Base-by-base conservation (phyloP, 305 asterid genomes). In the Lippia alba region DNA sequence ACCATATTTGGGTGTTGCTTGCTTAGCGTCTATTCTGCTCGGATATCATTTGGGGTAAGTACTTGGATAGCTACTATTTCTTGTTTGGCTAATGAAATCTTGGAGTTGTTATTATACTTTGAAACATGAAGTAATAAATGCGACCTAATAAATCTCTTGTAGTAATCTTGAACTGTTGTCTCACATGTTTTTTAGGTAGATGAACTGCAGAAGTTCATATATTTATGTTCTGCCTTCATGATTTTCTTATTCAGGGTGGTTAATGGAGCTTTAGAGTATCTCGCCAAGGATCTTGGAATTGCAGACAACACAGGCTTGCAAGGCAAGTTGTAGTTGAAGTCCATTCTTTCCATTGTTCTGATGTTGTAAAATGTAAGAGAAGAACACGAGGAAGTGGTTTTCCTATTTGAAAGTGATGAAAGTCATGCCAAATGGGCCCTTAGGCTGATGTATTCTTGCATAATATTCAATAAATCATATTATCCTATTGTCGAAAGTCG, bases 41-140 rank as follows among this genome's bases (percentile, higher is more conserved):
- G 99, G 99, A 68, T 94, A 94, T 85, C 99, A 94, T 81, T 89
- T 94, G 44, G 98, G 97, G 98, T 93, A 89, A 48, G 80, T 48
- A 64, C 51, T 33, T 44, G 30, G 34, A 11, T 62, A 32, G 33
- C 56, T n/a, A 41, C 8, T 16, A 39, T 63, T 11, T n/a, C 16
- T 45, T 32, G 41, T 58, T 56, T 12, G 24, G n/a, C 36, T 40
- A 60, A 49, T 39, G 16, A 11, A 45, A n/a, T n/a, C n/a, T 56
- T 57, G 55, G 44, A 5, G 3, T 4, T 12, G 44, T 17, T 56
- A 20, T 6, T 55, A 48, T 56, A 8, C 30, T 5, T 9, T 17
- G 8, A 53, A 39, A 6, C 40, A 3, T 44, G 10, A 14, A 49
- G 12, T 55, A 61, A 56, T 58, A 44, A 45, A 45, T 64, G 51